Base-by-base conservation (phyloP, 208 protist genomes). In the Sergeia podlipaevii region DNA sequence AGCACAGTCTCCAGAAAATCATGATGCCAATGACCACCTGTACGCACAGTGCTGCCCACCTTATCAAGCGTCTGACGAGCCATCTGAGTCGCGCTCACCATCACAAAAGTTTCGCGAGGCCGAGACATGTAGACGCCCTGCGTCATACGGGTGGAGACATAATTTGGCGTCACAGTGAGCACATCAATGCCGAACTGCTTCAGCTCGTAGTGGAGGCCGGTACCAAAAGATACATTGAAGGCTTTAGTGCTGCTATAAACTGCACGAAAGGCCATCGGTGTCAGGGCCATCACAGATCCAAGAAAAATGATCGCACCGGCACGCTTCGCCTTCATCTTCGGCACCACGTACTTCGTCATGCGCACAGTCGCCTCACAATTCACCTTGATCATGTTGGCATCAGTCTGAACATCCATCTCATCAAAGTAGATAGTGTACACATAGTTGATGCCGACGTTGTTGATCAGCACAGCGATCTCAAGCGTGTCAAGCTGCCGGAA, bases 391-490 rank as follows among this genome's bases (percentile, higher is more conserved):
- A 95, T 46, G 5, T 46, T 24, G 13, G 77, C 34, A 23, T 85
- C 70, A 0, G 59, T 45, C 20, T 57, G 33, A 26, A 53, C 8
- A 37, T 46, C 39, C 27, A 78, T 52, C 23, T 84, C 56, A 6
- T 85, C 61, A 47, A 81, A 85, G 55, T 73, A 82, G 44, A 77
- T 67, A 27, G 85, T 64, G 44, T 81, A 80, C 4, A 60, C 43
- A 50, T 92, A 94, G 50, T 65, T 83, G 20, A 93, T 65, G 26
- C 88, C 88, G 1, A 95, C 88, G 51, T 95, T 95, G 55, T 95
- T 95, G 11, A 95, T 65, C 23, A 79, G 47, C 2, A 85, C 23
- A 7, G 43, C 59, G 8, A 77, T 56, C 13, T 57, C 55, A 1
- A 75, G 45, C 0, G 38, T 30, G 11, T 70, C 34, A 0, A 84